Percentiles rank a stretch among this genome's conserved stretches.
Conservation (phyloP, 2,329 filamentous ascomycete genomes). For the Orbilia brochopaga region DNA sequence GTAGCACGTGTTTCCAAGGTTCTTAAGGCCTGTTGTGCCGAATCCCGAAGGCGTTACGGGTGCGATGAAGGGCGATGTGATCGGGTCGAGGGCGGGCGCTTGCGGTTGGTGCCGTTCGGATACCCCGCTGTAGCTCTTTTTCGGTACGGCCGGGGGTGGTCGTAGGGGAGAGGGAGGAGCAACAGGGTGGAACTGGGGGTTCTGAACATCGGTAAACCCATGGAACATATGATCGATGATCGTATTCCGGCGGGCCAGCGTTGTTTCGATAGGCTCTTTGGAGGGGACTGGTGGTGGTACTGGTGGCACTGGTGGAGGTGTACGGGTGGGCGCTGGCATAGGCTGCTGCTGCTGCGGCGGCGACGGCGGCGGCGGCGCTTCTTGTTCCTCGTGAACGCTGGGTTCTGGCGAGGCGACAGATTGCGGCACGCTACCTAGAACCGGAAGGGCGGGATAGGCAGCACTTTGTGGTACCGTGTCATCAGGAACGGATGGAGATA, state of each 20-base stretch:
- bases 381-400: slow-evolving; percentile 27
- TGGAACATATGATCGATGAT: slow-evolving; percentile 55
- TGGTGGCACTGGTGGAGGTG: slow-evolving; percentile 26
- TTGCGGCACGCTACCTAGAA: slow-evolving; percentile 24
- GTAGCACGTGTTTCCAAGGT: slow-evolving; percentile 97
- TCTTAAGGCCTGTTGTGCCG: slow-evolving; percentile 74
- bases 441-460: slow-evolving; percentile 29
- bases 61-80: slow-evolving; percentile 69
- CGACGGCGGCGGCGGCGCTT: background rate
- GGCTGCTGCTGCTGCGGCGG: background rate
- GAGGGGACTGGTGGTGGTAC: slow-evolving; percentile 27
- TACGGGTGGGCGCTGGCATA: slow-evolving; percentile 30
- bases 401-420: slow-evolving; percentile 18
- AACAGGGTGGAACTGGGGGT: slow-evolving; percentile 55
- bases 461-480: slow-evolving; percentile 14
- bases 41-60: slow-evolving; percentile 71
- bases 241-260: slow-evolving; percentile 37
- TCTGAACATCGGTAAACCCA: slow-evolving; percentile 54
- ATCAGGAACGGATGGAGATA: slow-evolving; percentile 26
- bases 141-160: slow-evolving; percentile 64
- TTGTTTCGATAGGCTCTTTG: slow-evolving; percentile 37
- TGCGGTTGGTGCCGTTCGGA: slow-evolving; percentile 74
- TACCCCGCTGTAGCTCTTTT: slow-evolving; percentile 80
- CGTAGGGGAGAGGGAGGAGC: slow-evolving; percentile 57
- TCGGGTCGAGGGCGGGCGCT: slow-evolving; percentile 73